Conservation (phyloP, 1,284 basidiomycete species). For the Cystobasidiaceae sp. region DNA sequence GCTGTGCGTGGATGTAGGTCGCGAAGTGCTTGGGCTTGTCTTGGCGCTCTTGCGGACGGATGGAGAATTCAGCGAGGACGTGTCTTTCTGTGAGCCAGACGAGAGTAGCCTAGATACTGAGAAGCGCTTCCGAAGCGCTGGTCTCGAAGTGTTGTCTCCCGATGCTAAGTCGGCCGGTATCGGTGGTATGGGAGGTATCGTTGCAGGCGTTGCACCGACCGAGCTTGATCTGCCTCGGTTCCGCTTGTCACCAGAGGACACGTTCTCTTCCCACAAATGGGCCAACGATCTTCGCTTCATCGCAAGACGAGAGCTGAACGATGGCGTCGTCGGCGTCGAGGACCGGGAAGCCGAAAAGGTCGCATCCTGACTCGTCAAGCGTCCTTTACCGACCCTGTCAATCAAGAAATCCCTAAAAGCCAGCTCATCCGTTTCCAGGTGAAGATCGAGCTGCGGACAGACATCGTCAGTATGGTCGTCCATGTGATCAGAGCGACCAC, state of each 20-base stretch:
- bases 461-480: too few species aligned
- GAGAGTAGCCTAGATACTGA: conserved; percentile 17
- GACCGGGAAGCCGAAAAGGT: conserved; percentile 10
- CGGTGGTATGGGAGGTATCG: not conserved
- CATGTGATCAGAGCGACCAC: not conserved
- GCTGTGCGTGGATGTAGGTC: conserved; percentile 4
- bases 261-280: not conserved
- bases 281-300: conserved; percentile 16
- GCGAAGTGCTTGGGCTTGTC: not conserved
- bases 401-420: conserved; percentile 36
- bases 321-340: not conserved
- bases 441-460: not conserved
- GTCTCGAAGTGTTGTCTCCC: not conserved
- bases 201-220: not conserved
- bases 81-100: not conserved
- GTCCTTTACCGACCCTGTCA: conserved; percentile 37
- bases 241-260: not conserved
- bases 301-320: not conserved
- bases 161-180: not conserved
- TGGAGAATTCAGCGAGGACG: not conserved
- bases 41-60: not conserved
- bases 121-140: conserved; percentile 21
- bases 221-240: conserved; percentile 10
- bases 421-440: conserved; percentile 34
- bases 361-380: conserved; percentile 40